Percentiles rank a stretch among this genome's conserved stretches.
These are phyloP conservation scores for Silene noctiflora DNA, from an alignment of 179 eudicot genomes.

Conservation along the genomic window DNA sequence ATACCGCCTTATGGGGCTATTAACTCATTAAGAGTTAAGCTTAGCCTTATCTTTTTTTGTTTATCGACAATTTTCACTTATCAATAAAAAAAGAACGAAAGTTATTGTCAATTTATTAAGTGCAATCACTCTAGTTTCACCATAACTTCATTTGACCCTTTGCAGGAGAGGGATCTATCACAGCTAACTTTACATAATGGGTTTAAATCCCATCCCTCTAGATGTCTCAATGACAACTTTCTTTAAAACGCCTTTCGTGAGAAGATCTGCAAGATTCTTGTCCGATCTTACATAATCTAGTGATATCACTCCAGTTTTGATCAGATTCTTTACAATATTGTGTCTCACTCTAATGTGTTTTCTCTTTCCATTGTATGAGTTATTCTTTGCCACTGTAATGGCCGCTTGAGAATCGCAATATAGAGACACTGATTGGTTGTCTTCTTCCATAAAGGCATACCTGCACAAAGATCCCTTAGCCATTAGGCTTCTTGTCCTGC, in stretches of 20 bases:
- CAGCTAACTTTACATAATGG: background rate
- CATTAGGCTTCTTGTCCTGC: too few relatives aligned
- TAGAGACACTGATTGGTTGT: too few relatives aligned
- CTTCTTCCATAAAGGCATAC: too few relatives aligned
- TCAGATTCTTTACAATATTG: background rate
- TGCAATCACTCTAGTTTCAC: background rate
- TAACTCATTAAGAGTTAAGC: background rate
- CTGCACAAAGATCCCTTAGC: too few relatives aligned
- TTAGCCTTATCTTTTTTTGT: background rate
- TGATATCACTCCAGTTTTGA: background rate
- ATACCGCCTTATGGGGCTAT: constrained; percentile 4
- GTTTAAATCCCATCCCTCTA: background rate
- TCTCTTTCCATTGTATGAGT: too few relatives aligned
- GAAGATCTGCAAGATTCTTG: background rate
- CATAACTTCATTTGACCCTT: background rate
- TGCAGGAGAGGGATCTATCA: background rate
- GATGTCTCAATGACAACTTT: background rate
- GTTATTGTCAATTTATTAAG: background rate
- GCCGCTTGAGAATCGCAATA: too few relatives aligned
- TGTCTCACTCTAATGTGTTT: background rate
- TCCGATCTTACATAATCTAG: background rate
- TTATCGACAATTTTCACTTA: background rate
- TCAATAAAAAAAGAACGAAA: background rate
- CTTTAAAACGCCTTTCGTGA: background rate
- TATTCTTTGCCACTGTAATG: too few relatives aligned